A percentile compares a stretch with the other conserved stretches of the same genome.
Evolutionary conservation across 345 rosid genomes (phyloP).

Genomic region (Salix udensis): DNA sequence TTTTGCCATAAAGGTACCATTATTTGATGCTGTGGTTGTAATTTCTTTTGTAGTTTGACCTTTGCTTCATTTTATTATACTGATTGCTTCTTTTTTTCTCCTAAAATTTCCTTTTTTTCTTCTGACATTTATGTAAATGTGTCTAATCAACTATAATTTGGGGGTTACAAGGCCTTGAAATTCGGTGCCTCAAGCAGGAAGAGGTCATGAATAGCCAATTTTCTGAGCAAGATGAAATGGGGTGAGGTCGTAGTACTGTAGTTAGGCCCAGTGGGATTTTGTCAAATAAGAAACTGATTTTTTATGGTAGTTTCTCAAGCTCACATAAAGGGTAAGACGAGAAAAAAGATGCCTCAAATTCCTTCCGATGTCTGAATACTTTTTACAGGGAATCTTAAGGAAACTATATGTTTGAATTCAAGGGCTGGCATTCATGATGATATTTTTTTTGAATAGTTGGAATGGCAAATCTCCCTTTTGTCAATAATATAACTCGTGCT

Average conservation of each 20-base stretch:
- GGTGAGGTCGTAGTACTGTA: not conserved
- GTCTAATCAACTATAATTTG: not conserved
- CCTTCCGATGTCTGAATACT: not conserved
- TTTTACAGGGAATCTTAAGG: not conserved
- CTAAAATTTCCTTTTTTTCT: not conserved
- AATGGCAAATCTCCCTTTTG: not conserved
- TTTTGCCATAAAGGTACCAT: slow-evolving; percentile 86
- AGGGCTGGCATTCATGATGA: not conserved
- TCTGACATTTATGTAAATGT: not conserved
- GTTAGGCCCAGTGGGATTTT: not conserved
- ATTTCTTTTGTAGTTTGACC: not conserved
- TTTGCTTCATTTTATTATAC: slow-evolving; percentile 2
- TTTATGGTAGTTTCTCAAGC: not conserved
- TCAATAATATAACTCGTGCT: not conserved
- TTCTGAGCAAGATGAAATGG: not conserved
- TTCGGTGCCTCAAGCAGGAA: not conserved
- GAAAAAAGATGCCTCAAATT: not conserved
- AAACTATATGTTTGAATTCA: not conserved
- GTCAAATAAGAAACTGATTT: not conserved
- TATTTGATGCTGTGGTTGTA: slow-evolving; percentile 9
- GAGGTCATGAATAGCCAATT: not conserved
- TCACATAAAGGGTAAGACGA: not conserved
- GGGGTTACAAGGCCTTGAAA: not conserved
- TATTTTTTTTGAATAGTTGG: not conserved
- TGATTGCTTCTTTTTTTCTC: not conserved